These are phyloP conservation scores for Pseudogymnoascus sp. DNA, from an alignment of 2,329 filamentous ascomycete species.

Conservation along the genomic window DNA sequence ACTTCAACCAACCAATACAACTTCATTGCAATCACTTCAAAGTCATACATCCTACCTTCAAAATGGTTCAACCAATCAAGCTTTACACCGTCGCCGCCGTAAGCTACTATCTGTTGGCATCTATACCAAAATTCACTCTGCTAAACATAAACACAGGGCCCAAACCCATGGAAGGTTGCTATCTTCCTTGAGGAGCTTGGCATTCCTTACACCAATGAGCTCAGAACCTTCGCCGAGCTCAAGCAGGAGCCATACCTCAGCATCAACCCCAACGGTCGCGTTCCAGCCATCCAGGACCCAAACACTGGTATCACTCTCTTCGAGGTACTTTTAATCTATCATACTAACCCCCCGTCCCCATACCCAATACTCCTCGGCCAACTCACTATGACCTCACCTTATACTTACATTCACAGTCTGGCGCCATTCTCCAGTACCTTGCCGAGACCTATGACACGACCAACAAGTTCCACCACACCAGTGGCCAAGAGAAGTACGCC, in stretches of 20 bases:
- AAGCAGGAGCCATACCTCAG: conserved; percentile 32
- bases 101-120: not conserved
- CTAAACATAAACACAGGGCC: not conserved
- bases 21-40: not conserved
- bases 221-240: conserved; percentile 26
- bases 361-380: not conserved
- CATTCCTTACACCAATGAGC: conserved; percentile 32
- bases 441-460: conserved; percentile 32
- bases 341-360: not conserved
- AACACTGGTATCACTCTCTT: conserved; percentile 35
- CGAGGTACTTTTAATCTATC: conserved; percentile 23
- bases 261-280: conserved; percentile 21
- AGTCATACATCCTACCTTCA: not conserved
- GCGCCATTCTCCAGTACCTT: conserved; percentile 37
- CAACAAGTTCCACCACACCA: conserved; percentile 29
- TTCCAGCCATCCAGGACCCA: conserved; percentile 29
- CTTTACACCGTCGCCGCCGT: not conserved
- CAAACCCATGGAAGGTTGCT: conserved; percentile 31
- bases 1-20: not conserved
- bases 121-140: not conserved
- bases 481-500: conserved; percentile 25
- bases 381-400: not conserved
- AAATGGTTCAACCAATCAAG: conserved; percentile 8
- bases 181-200: conserved; percentile 37
- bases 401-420: conserved; percentile 18